Conservation (phyloP, 2,329 filamentous ascomycete species). For the Fusarium mangiferae region DNA sequence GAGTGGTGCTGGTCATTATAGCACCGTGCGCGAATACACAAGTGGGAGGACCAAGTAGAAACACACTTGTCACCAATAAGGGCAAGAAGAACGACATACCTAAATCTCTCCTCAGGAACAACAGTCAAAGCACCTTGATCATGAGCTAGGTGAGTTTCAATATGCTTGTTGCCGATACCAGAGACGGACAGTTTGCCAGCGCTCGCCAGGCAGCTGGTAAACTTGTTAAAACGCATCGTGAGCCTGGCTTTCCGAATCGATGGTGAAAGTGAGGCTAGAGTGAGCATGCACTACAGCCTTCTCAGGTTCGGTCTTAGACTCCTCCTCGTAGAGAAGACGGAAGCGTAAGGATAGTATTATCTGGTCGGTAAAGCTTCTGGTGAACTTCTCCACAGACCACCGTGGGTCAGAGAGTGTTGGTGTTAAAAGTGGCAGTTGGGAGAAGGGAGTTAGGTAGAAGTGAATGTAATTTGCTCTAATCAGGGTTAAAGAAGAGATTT, state of each 20-base stretch:
- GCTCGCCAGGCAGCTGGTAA: not conserved
- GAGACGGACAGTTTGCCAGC: not conserved
- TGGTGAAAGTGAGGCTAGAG: not conserved
- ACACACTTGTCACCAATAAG: not conserved
- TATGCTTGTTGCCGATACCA: not conserved
- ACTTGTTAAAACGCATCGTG: too few relatives aligned
- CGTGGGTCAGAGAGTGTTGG: too few relatives aligned
- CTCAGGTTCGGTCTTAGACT: not conserved
- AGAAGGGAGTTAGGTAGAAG: not conserved
- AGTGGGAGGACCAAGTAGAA: not conserved
- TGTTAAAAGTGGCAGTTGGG: not conserved
- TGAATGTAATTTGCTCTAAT: not conserved
- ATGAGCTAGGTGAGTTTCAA: not conserved
- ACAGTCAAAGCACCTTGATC: not conserved
- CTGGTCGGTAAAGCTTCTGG: too few relatives aligned
- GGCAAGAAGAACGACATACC: accelerated
- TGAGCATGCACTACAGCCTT: not conserved
- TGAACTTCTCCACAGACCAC: too few relatives aligned
- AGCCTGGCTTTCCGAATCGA: accelerated
- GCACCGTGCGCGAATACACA: not conserved
- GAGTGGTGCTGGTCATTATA: not conserved
- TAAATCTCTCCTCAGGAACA: not conserved
- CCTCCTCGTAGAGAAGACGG: too few relatives aligned
- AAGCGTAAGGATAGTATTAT: too few relatives aligned
- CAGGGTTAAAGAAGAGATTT: not conserved